phyloP scores from a whole-genome alignment of 495 filamentous ascomycete genomes.

The Lindgomyces ingoldianus region DNA sequence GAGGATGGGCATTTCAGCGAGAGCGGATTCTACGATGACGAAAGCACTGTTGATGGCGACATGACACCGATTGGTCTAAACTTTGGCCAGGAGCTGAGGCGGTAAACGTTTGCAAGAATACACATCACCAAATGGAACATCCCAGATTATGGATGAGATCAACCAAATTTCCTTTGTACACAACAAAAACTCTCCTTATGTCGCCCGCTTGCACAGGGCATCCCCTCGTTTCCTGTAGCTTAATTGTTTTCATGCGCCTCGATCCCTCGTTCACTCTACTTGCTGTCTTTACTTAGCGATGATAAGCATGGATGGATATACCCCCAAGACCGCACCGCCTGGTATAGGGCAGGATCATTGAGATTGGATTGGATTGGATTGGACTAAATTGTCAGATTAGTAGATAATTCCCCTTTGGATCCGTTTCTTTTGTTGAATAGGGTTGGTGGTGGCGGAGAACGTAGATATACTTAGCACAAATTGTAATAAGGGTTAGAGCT shows the following conservation, averaged over 20 bases:
- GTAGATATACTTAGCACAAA: background rate
- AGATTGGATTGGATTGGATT: no score
- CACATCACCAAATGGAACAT: background rate
- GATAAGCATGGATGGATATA: conserved; percentile 31
- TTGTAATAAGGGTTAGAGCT: background rate
- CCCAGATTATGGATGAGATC: background rate
- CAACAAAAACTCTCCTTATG: background rate
- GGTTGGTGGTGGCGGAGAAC: background rate
- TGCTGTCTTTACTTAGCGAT: conserved; percentile 11
- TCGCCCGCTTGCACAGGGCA: background rate
- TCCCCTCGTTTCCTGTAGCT: conserved; percentile 3
- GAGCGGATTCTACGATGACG: conserved; percentile 42
- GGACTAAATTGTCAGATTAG: background rate
- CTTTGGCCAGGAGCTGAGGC: conserved; percentile 26
- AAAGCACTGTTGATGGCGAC: conserved; percentile 37
- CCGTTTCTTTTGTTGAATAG: background rate
- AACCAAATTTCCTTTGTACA: conserved; percentile 17
- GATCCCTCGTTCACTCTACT: background rate
- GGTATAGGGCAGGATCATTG: background rate
- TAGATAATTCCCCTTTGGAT: background rate
- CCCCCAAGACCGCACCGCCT: conserved; percentile 20
- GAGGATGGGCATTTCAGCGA: conserved; percentile 40
- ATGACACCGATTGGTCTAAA: conserved; percentile 29
- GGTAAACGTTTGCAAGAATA: conserved; percentile 1
- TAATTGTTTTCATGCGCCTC: background rate